phyloP scores from a whole-genome alignment of 352 stramenopile species.

The Pythium dissotocum region DNA sequence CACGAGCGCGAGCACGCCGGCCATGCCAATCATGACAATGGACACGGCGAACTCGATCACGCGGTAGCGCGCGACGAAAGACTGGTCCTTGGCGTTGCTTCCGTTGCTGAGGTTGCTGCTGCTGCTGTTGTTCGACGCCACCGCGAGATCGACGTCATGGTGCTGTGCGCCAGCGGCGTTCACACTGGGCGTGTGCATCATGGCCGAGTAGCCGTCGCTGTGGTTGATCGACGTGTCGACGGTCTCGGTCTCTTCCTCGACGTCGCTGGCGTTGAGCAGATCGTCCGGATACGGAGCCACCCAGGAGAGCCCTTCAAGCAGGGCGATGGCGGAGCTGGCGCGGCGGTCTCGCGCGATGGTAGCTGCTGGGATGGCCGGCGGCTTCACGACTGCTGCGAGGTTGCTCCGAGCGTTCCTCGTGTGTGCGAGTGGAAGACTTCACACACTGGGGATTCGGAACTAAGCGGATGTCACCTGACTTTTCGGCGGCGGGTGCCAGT shows the following conservation, averaged over 20 bases:
- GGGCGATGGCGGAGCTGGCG: conserved; percentile 21
- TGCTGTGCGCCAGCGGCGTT: not conserved
- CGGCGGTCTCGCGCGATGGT: conserved; percentile 16
- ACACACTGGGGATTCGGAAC: not conserved
- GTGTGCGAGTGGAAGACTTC: too few relatives aligned
- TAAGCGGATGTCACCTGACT: not conserved
- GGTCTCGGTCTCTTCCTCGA: conserved; percentile 18
- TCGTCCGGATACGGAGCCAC: conserved; percentile 11
- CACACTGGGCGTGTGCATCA: conserved; percentile 8
- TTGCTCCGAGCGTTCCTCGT: too few relatives aligned
- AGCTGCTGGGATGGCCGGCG: conserved; percentile 3
- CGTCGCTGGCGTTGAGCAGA: conserved; percentile 4
- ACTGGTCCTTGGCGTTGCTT: conserved; percentile 19
- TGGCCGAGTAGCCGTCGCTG: conserved; percentile 11
- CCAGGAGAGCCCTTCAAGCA: conserved; percentile 20
- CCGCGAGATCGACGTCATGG: not conserved
- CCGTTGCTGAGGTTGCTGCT: not conserved
- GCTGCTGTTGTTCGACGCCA: not conserved
- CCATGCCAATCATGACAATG: conserved; percentile 45
- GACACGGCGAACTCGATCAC: conserved; percentile 58
- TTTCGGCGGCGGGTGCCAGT: not conserved
- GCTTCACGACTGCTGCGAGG: conserved; percentile 10
- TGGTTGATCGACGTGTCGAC: conserved; percentile 21
- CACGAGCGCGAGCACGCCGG: conserved; percentile 53
- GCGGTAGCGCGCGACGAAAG: conserved; percentile 33